Evolutionary conservation across 2,329 filamentous ascomycete species (phyloP), one percentile per base, ranked within the genome.

Genomic region (Microsporum canis): DNA sequence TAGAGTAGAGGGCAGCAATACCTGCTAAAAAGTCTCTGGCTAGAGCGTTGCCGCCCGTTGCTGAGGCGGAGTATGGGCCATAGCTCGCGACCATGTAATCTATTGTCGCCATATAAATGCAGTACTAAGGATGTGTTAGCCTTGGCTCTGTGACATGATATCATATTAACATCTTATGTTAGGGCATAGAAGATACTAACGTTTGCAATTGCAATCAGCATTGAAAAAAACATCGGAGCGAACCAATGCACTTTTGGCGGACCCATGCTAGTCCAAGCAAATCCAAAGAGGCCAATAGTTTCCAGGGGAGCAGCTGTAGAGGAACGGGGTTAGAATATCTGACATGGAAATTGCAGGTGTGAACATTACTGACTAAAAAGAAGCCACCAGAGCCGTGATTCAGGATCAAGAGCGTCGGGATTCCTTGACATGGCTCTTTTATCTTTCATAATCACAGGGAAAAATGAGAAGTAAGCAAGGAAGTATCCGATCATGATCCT

Each of bases 51-150:
- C 84, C 84, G 29, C 84, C 84, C 0, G 84, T 86, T 1, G 84
- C 84, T 0, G 82, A 85, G 12, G 84, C 84, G 0, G 84, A 78
- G 68, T 84, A 86, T 0, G 80, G 79, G 0, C 84, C 84, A 66
- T 87, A 88, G 0, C 82, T 79, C 29, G 82, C 83, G 56, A 87
- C 82, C 80, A 86, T 85, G 71, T 86, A 87, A 69, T 87, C 84
- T 66, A 87, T 84, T 1, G 82, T 84, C 5, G 82, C 80, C 78
- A 84, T 83, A 68, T 86, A 85, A 39, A 84, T 84, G 14, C 70
- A 67, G 59, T 69, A 74, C 72, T 74, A 60, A n/a, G 41, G 14
- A 12, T 41, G 6, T 12, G 38, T 41, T 29, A 39, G 14, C 14
- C 23, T 23, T 23, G 17, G 17, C 17, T 23, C 17, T 23, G 17